Conservation (phyloP, 495 filamentous ascomycete genomes). For the Jackrogersella minutella region DNA sequence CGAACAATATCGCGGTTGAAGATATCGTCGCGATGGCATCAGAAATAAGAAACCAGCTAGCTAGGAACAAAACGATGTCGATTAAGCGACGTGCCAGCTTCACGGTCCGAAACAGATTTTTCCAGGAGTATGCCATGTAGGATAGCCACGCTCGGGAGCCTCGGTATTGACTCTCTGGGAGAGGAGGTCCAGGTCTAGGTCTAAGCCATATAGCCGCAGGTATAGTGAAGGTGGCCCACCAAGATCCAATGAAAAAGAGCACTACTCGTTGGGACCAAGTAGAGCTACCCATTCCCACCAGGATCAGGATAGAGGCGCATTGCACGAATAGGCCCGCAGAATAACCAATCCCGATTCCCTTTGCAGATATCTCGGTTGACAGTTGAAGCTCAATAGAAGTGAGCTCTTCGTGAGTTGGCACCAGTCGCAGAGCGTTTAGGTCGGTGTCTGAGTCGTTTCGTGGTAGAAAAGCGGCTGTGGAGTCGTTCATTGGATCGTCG, state of each 20-base stretch:
- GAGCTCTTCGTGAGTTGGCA: slow-evolving; percentile 51
- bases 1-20: slow-evolving; percentile 93
- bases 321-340: slow-evolving; percentile 83
- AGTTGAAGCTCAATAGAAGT: slow-evolving; percentile 74
- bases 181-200: slow-evolving; percentile 84
- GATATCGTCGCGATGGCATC: slow-evolving; percentile 95
- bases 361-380: slow-evolving; percentile 85
- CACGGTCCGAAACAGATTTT: slow-evolving; percentile 79
- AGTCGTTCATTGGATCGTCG: slow-evolving; percentile 47
- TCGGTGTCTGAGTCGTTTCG: slow-evolving; percentile 39
- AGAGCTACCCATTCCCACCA: slow-evolving; percentile 73
- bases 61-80: slow-evolving; percentile 87
- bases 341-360: slow-evolving; percentile 91
- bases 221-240: slow-evolving; percentile 94
- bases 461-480: slow-evolving; percentile 56
- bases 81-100: slow-evolving; percentile 79
- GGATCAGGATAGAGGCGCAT: slow-evolving; percentile 74
- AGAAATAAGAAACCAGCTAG: slow-evolving; percentile 92
- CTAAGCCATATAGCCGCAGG: slow-evolving; percentile 91
- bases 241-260: slow-evolving; percentile 85
- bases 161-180: slow-evolving; percentile 52
- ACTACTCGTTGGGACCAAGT: slow-evolving; percentile 82
- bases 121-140: slow-evolving; percentile 86
- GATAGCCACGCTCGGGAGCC: slow-evolving; percentile 51
- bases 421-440: slow-evolving; percentile 45